These are phyloP conservation scores for Mucor circinelloides DNA, from an alignment of 371 early-diverging fungal species.

Conservation along the genomic window DNA sequence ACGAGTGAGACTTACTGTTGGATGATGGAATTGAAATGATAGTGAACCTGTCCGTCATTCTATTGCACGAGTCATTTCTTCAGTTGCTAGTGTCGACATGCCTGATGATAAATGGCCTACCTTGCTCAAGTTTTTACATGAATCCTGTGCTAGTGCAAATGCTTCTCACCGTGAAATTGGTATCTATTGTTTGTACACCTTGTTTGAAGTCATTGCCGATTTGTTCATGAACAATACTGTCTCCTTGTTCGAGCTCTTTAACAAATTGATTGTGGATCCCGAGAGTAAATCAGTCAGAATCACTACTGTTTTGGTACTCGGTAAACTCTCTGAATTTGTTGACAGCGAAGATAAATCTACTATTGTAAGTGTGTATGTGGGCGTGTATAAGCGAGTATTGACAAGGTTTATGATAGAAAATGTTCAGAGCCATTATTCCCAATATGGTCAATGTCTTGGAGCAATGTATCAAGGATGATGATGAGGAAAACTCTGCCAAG, in stretches of 20 bases:
- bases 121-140: slow-evolving; percentile 71
- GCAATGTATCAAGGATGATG: slow-evolving; percentile 67
- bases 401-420: slow-evolving; percentile 34
- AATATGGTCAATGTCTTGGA: slow-evolving; percentile 84
- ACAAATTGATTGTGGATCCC: slow-evolving; percentile 71
- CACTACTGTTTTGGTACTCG: slow-evolving; percentile 79
- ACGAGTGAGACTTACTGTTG: too few species aligned
- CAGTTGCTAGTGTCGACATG: slow-evolving; percentile 80
- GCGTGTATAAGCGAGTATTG: not conserved
- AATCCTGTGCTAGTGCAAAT: slow-evolving; percentile 67
- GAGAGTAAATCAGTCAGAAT: slow-evolving; percentile 80
- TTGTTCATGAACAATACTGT: slow-evolving; percentile 61
- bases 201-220: slow-evolving; percentile 85
- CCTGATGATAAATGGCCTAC: slow-evolving; percentile 79
- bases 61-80: slow-evolving; percentile 81
- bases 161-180: slow-evolving; percentile 85
- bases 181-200: slow-evolving; percentile 75
- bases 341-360: slow-evolving; percentile 68
- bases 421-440: slow-evolving; percentile 76
- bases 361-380: slow-evolving; percentile 44
- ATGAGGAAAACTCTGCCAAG: slow-evolving; percentile 72
- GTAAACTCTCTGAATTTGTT: slow-evolving; percentile 83
- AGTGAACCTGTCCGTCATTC: slow-evolving; percentile 75
- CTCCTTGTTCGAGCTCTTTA: slow-evolving; percentile 73
- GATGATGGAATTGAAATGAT: too few species aligned